These are phyloP conservation scores for Eucalyptus pauciflora DNA, from an alignment of 345 rosid genomes.

Conservation along the genomic window DNA sequence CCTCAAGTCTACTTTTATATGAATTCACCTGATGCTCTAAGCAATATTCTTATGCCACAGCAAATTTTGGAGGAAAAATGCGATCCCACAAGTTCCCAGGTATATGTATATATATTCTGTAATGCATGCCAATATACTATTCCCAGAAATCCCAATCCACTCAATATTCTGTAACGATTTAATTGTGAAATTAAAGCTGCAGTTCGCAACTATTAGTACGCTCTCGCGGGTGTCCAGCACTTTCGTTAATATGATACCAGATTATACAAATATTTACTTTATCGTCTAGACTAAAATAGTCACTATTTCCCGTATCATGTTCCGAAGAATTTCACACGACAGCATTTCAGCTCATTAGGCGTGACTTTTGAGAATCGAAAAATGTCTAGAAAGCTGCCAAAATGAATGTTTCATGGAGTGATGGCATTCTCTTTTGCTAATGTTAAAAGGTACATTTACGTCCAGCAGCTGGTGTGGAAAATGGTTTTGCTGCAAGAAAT, in stretches of 20 bases:
- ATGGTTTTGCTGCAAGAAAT: slow-evolving; percentile 1
- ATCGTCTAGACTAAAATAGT: background rate
- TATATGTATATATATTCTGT: background rate
- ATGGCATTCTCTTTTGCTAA: background rate
- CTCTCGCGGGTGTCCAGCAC: background rate
- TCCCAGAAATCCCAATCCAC: background rate
- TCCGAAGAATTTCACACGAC: background rate
- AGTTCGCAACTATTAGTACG: background rate
- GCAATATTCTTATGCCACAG: background rate
- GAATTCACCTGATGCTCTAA: background rate
- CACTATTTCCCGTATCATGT: background rate
- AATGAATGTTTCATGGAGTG: background rate
- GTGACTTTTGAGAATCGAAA: background rate
- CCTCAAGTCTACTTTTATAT: background rate
- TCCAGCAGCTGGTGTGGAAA: background rate
- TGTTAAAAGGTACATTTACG: slow-evolving; percentile 2
- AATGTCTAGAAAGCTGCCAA: background rate
- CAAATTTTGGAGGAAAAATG: slow-evolving; percentile 8
- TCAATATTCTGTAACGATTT: background rate
- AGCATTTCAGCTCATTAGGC: background rate
- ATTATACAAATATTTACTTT: background rate
- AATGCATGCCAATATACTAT: background rate
- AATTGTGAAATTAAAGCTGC: background rate
- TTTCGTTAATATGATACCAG: background rate
- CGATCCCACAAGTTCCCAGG: slow-evolving; percentile 6